Evolutionary conservation across 495 filamentous ascomycete genomes (phyloP), one percentile per base, ranked within the genome.

Genomic region (Mycothermus thermophilus): DNA sequence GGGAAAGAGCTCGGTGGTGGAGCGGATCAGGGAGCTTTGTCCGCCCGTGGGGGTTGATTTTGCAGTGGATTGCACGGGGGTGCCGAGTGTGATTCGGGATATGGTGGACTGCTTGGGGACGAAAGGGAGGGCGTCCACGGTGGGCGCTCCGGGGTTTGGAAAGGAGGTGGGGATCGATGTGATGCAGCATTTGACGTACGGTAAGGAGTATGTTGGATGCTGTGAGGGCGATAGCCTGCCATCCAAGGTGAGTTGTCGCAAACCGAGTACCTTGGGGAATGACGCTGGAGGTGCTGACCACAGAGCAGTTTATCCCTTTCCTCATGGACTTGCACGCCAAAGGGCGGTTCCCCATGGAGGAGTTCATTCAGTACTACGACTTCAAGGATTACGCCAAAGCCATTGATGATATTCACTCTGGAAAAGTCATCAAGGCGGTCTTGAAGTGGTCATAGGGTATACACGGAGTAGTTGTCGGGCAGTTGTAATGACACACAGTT

Each of bases 1-100:
- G 3, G 19, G n/a, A 1, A 19, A 36, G 0, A 3, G 22, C 2
- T 46, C 55, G 22, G 48, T 67, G 2, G 48, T 43, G 3, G 41
- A 39, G 26, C 32, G 47, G 13, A 42, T 65, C 1, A 30, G 40
- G 1, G 37, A 25, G 12, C 35, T 57, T 9, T 57, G 52, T 30
- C 42, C 51, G 7, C 21, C 36, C 0, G 43, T 38, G 7, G 64
- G 64, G 0, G 52, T 24, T 40, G 60, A 43, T 42, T 59, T 32
- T 20, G 57, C 63, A 4, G 37, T 67, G 3, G 63, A 67, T 25
- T 59, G 60, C 1, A 64, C 62, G 1, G 63, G 62, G 2, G 50
- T 60, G 5, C 43, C 46, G 8, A 24, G 38, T 10, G 37, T 63
- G 23, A 43, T 64, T 4, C 32, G 56, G 35, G 47, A 37, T 1